Percentiles rank a stretch among this genome's conserved stretches.
These are phyloP conservation scores for Plectranthus barbatus DNA, from an alignment of 257 asterid species.

Conservation along the genomic window DNA sequence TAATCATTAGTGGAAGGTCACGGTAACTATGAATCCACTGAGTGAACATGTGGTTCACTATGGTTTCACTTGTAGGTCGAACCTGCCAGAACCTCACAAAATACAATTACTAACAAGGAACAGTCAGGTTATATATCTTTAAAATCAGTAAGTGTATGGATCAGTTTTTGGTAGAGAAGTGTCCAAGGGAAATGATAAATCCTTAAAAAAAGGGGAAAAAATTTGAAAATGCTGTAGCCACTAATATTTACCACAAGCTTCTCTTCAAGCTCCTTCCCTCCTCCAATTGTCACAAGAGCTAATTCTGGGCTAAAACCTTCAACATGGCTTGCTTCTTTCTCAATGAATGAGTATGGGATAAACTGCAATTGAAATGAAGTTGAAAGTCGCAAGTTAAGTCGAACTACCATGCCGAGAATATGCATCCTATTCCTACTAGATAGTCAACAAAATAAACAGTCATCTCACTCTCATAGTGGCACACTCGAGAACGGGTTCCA, in stretches of 20 bases:
- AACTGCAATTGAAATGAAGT: conserved; percentile 39
- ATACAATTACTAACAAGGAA: conserved; percentile 55
- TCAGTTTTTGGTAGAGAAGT: not conserved
- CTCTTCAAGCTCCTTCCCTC: conserved; percentile 99
- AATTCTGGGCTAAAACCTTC: conserved; percentile 98
- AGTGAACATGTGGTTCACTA: conserved; percentile 98
- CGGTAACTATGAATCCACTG: conserved; percentile 99
- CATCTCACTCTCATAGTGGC: not conserved
- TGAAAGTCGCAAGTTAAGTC: conserved; percentile 6
- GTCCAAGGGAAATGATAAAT: not conserved
- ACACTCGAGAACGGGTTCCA: not conserved
- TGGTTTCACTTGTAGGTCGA: conserved; percentile 98
- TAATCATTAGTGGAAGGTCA: conserved; percentile 97
- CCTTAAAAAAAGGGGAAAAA: not conserved
- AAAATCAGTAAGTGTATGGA: conserved; percentile 7
- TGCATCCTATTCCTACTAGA: not conserved
- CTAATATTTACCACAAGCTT: conserved; percentile 84
- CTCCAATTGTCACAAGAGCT: conserved; percentile 95
- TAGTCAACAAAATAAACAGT: not conserved
- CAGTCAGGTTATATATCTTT: conserved; percentile 29
- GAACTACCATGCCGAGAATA: conserved; percentile 10
- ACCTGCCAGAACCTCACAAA: conserved; percentile 97
- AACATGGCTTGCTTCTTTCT: conserved; percentile 98
- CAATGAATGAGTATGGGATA: conserved; percentile 91
- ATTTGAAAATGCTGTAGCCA: not conserved